Evolutionary conservation across 2,329 filamentous ascomycete species (phyloP), one percentile per base, ranked within the genome.

Genomic region (Diaporthe amygdali): DNA sequence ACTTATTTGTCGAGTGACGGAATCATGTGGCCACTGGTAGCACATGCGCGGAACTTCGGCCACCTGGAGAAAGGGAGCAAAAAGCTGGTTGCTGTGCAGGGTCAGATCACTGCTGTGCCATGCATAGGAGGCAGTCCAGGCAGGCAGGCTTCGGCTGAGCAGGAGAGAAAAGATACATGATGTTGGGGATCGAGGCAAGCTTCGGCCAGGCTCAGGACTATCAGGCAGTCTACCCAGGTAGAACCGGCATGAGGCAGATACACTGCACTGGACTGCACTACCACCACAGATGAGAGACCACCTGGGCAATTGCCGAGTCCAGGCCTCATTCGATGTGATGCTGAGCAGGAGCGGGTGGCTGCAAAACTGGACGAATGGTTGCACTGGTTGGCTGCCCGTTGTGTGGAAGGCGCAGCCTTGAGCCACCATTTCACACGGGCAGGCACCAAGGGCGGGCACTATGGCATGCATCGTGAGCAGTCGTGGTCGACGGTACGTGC

Each of bases 1-100:
- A 30, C 41, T n/a, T 47, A 30, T 64, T 32, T 30, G 66, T 69
- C 56, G 55, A 39, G 41, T 20, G 46, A 67, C 70, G 70, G 71
- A 70, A 72, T 47, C 46, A 46, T 39, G 41, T 56, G 46, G 22
- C 46, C 34, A 30, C 14, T 52, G 69, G 71, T 66, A 32, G 55
- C 22, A 71, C 71, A 56, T 20, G 68, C 7, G 71, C 68, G 63
- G 64, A 66, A 68, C 37, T 30, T 37, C 27, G 34, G 70, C 51
- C 39, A 56, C 17, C 51, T 56, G n/a, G 66, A 22, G 47, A 68
- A n/a, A n/a, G n/a, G n/a, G 66, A 39, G 20, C 14, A 34, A 27
- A 46, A 10, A 49, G 37, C 37, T 34, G 32, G 20, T 37, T 63
- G 41, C 25, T 25, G 39, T 63, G 41, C 25, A 25, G 27, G 49